Conservation (phyloP, 805 yeast genomes). For the Priceomyces melissophilus region DNA sequence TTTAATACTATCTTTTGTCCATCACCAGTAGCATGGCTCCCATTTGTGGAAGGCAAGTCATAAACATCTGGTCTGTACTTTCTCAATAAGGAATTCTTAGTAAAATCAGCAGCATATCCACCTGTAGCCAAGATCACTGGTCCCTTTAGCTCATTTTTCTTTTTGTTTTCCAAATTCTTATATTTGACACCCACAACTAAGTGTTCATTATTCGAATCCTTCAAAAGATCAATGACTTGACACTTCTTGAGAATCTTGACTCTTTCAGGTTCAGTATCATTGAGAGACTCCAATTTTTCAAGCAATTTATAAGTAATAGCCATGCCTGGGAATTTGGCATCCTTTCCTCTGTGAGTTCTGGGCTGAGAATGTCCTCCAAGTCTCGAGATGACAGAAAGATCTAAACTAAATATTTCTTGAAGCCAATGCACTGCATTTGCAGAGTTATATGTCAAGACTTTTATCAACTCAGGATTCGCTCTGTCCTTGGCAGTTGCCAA, state of each 20-base stretch:
- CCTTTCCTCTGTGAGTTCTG: constrained; percentile 78
- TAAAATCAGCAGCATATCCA: constrained; percentile 65
- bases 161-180: constrained; percentile 29
- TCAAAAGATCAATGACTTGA: constrained; percentile 42
- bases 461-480: constrained; percentile 57
- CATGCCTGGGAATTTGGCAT: constrained; percentile 62
- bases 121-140: constrained; percentile 65
- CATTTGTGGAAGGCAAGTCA: constrained; percentile 58
- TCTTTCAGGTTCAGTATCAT: constrained; percentile 41
- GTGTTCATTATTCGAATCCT: constrained; percentile 21
- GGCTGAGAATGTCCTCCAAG: constrained; percentile 81
- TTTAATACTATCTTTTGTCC: constrained; percentile 55
- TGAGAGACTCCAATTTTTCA: constrained; percentile 48
- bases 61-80: constrained; percentile 58
- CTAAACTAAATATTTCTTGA: constrained; percentile 57
- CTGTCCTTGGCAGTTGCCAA: constrained; percentile 59
- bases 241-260: constrained; percentile 38
- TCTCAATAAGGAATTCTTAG: constrained; percentile 47
- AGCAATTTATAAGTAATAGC: constrained; percentile 56
- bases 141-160: constrained; percentile 38
- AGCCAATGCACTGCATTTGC: constrained; percentile 73
- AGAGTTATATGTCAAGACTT: constrained; percentile 58
- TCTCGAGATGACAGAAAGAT: constrained; percentile 65
- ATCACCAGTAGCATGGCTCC: constrained; percentile 61
- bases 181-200: constrained; percentile 29